Evolutionary conservation across 768 basidiomycete species (phyloP).

Genomic region (Lactarius akahatsu): DNA sequence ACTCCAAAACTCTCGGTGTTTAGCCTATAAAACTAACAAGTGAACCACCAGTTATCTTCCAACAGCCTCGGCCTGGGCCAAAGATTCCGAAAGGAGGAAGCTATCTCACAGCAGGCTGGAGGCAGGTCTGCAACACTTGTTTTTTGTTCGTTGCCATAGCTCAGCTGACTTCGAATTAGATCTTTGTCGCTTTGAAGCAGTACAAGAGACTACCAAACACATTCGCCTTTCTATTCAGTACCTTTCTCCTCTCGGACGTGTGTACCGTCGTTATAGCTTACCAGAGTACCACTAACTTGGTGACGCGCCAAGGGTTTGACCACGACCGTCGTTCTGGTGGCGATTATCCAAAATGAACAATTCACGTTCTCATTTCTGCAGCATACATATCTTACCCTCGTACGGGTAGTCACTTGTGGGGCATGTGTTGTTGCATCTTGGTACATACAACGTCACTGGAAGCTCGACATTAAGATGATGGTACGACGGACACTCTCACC

Average conservation of each 20-base stretch:
- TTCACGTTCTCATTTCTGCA: slow-evolving; percentile 80
- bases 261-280: slow-evolving; percentile 30
- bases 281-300: neutral
- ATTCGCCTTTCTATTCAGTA: slow-evolving; percentile 73
- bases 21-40: neutral
- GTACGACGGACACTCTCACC: slow-evolving; percentile 29
- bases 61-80: slow-evolving; percentile 82
- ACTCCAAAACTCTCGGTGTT: neutral
- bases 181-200: slow-evolving; percentile 73
- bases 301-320: slow-evolving; percentile 58
- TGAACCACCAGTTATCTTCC: slow-evolving; percentile 62
- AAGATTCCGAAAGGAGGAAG: slow-evolving; percentile 70
- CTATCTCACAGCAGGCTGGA: slow-evolving; percentile 84
- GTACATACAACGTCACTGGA: slow-evolving; percentile 80
- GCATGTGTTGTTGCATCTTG: slow-evolving; percentile 71
- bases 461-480: slow-evolving; percentile 80
- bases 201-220: slow-evolving; percentile 79
- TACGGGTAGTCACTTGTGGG: slow-evolving; percentile 75
- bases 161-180: slow-evolving; percentile 41
- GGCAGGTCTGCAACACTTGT: slow-evolving; percentile 50
- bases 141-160: neutral
- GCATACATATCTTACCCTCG: slow-evolving; percentile 74
- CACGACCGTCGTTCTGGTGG: slow-evolving; percentile 72
- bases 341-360: slow-evolving; percentile 78
- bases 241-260: slow-evolving; percentile 79